A percentile compares a stretch with the other conserved stretches of the same genome.
Evolutionary conservation across 2,329 filamentous ascomycete species (phyloP).

Genomic region (Colletotrichum somersetense): DNA sequence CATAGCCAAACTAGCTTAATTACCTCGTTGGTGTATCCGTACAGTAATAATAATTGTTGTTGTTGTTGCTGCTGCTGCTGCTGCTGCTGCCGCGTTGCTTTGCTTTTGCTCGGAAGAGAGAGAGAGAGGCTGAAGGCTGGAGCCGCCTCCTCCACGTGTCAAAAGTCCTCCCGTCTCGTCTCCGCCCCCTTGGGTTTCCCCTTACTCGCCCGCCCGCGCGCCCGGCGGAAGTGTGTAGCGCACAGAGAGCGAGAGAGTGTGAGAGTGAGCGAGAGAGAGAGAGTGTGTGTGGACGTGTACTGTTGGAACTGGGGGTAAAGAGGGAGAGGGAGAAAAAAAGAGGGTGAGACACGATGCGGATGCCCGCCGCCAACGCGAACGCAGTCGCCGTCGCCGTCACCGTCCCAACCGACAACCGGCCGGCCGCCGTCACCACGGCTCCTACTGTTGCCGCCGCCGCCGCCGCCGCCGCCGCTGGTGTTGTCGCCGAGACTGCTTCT

Average conservation of each 20-base stretch:
- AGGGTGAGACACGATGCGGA: conserved; percentile 41
- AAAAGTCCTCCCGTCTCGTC: conserved; percentile 27
- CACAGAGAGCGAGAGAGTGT: neutral
- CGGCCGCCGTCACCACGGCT: conserved; percentile 6
- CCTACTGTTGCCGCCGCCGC: neutral
- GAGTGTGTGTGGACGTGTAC: too few species aligned
- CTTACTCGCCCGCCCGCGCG: conserved; percentile 26
- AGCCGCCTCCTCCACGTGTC: conserved; percentile 30
- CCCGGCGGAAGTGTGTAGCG: conserved; percentile 16
- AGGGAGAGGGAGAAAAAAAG: neutral
- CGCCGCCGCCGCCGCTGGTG: too few species aligned
- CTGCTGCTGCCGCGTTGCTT: neutral
- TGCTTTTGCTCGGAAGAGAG: conserved; percentile 7
- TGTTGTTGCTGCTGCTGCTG: neutral
- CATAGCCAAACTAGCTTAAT: conserved; percentile 14
- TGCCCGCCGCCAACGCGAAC: conserved; percentile 33
- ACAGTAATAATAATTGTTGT: conserved; percentile 11
- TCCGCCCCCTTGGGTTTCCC: conserved; percentile 26
- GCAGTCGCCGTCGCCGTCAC: conserved; percentile 19
- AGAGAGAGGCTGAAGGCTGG: conserved; percentile 12
- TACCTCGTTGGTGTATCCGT: conserved; percentile 8
- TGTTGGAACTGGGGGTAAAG: too few species aligned
- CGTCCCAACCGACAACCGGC: conserved; percentile 16
- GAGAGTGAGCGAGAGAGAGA: neutral
- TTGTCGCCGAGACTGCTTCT: conserved; percentile 1